Base-by-base conservation (phyloP, 75 land plant species). In the Selaginella tamariscina region DNA sequence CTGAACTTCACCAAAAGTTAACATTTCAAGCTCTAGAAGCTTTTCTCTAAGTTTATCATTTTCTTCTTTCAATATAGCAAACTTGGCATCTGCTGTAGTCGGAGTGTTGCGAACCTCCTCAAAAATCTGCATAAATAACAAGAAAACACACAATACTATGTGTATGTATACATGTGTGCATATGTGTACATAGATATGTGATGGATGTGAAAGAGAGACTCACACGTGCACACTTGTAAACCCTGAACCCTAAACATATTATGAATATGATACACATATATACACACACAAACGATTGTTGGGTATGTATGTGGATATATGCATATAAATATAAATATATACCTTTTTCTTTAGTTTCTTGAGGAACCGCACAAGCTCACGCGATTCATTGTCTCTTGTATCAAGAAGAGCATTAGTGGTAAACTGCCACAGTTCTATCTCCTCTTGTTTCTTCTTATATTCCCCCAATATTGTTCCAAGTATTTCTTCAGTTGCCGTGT, bases 1-100 rank as follows among this genome's bases (percentile, higher is more conserved):
- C 55, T 74, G 74, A 70, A 74, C 21, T 74, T 74, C 77, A 29
- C 72, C 73, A 64, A 71, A 69, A 13, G 66, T 60, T 44, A 71
- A 59, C 20, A 69, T 69, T 70, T 74, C 77, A 29, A 56, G 57
- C 49, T 74, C 77, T 1, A 74, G 29, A 27, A 74, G 55, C 72
- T 64, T 69, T 0, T 74, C 72, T 30, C 29, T 63, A 2, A 69
- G 2, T 24, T 30, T 54, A 15, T 59, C 66, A 2, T 27, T 29
- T 13, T 69, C 77, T 15, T 49, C 73, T 54, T 49, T 29, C 24
- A 74, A 11, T 27, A 32, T 31, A 18, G 5, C 30, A 2, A 74
- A 27, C 27, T 64, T 74, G 5, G 32, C 54, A 27, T 74, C 72
- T 29, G 63, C 77, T 30, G 68, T 56, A 2, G 56, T 54, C 5